Evolutionary conservation across 768 basidiomycete species (phyloP), one percentile per base, ranked within the genome.

Genomic region (Nidularia sp.): DNA sequence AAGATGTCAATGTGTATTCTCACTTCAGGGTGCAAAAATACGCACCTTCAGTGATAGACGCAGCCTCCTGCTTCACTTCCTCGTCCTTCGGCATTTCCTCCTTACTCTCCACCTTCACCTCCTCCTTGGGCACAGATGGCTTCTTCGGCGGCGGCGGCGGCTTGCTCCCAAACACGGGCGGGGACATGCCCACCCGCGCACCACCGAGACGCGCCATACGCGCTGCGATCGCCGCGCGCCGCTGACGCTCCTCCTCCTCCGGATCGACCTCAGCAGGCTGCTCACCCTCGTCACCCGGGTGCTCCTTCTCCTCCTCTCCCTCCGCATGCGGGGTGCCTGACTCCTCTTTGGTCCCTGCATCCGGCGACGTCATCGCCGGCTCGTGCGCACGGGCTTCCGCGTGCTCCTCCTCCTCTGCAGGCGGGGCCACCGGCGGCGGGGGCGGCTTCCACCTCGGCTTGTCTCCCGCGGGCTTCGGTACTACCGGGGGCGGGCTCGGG

Each of bases 181-280:
- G 85, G 1, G 75, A 81, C 87, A 96, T 88, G 3, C 90, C 90
- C 22, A 93, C 73, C 50, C 86, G 75, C 10, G 90, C 82, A 46
- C 93, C 95, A 31, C 95, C 95, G 13, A 98, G 77, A 54, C 88
- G 86, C 41, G 93, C 93, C 92, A 98, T 93, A 45, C 93, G 80
- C 22, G 93, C 93, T 33, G 93, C 92, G 62, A 98, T 86, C 8
- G 90, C 86, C 4, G 92, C 89, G 42, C 94, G 81, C 45, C 88
- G 80, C 61, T 90, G 86, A 50, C 86, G 74, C 59, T 90, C 88
- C 57, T 88, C 86, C 47, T 85, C 84, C 61, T 86, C 84, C 1
- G 80, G 77, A 60, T 84, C 84, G 25, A 57, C 52, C 42, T 66
- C 60, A 9, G 51, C 57, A 29, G 50, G 12, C 50, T 68, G 68